Evolutionary conservation across 2,329 filamentous ascomycete species (phyloP).

Genomic region (Volutella citrinella): DNA sequence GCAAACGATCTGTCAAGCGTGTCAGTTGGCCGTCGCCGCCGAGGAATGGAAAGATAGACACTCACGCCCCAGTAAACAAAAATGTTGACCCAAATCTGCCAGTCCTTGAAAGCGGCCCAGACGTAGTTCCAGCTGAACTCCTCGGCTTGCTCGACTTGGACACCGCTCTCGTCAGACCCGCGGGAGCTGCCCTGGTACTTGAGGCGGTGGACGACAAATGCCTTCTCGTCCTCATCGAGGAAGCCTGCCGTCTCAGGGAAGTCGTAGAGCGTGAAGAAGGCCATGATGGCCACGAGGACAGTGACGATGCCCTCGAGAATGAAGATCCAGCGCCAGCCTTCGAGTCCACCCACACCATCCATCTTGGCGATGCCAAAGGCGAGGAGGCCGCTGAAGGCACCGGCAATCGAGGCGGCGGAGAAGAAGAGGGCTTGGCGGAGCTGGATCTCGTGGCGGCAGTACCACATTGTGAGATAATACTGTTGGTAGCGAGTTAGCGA

Average conservation of each 20-base stretch:
- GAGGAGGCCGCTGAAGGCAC: constrained; percentile 71
- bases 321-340: constrained; percentile 65
- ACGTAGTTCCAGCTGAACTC: constrained; percentile 75
- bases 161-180: constrained; percentile 11
- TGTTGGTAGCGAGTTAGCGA: constrained; percentile 12
- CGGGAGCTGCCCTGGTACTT: constrained; percentile 55
- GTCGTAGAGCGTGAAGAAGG: constrained; percentile 73
- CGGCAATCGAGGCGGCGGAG: constrained; percentile 75
- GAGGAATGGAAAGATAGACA: constrained; percentile 22
- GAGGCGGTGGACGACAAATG: constrained; percentile 67
- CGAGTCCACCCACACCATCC: constrained; percentile 58
- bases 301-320: constrained; percentile 70
- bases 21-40: not conserved
- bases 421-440: constrained; percentile 71
- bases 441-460: constrained; percentile 54
- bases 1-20: constrained; percentile 42
- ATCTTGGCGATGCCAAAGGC: constrained; percentile 69
- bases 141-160: constrained; percentile 61
- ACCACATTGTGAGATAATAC: constrained; percentile 58
- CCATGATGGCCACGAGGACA: constrained; percentile 61
- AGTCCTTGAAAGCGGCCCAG: constrained; percentile 69
- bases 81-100: constrained; percentile 68
- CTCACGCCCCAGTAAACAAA: constrained; percentile 64
- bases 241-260: constrained; percentile 79
- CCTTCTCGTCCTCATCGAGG: constrained; percentile 66